A percentile compares a stretch with the other conserved stretches of the same genome.
phyloP scores from a whole-genome alignment of 805 yeast species.

The Danielia oregonensis region DNA sequence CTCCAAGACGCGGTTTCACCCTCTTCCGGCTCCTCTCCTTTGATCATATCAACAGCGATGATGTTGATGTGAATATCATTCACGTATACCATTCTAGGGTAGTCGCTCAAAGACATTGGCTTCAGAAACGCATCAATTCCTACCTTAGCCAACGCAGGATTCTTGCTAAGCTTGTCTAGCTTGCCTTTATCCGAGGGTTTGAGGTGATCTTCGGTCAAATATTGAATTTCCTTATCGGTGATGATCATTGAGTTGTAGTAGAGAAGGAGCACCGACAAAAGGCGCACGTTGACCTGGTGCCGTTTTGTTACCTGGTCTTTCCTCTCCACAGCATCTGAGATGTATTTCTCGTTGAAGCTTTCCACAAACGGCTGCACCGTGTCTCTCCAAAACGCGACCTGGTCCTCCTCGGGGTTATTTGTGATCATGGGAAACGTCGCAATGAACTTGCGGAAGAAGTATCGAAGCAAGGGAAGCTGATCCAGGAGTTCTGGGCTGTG shows the following conservation, averaged over 20 bases:
- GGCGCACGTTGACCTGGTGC: slow-evolving; percentile 54
- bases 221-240: slow-evolving; percentile 52
- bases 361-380: slow-evolving; percentile 82
- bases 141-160: slow-evolving; percentile 10
- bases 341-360: slow-evolving; percentile 65
- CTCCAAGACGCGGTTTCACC: slow-evolving; percentile 13
- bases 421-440: slow-evolving; percentile 74
- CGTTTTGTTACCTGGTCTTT: slow-evolving; percentile 64
- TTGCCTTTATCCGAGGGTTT: slow-evolving; percentile 36
- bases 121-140: slow-evolving; percentile 13
- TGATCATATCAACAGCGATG: slow-evolving; percentile 52
- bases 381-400: slow-evolving; percentile 63
- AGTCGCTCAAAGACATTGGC: slow-evolving; percentile 9
- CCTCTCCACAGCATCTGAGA: slow-evolving; percentile 72
- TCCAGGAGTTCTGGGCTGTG: slow-evolving; percentile 24
- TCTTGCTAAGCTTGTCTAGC: slow-evolving; percentile 27
- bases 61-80: slow-evolving; percentile 66
- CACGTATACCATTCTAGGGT: slow-evolving; percentile 29
- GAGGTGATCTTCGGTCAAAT: slow-evolving; percentile 32
- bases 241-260: slow-evolving; percentile 74
- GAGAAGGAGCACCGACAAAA: slow-evolving; percentile 61
- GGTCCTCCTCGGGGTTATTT: slow-evolving; percentile 43
- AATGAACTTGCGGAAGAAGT: slow-evolving; percentile 59
- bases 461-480: slow-evolving; percentile 65
- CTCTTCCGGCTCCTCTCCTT: slow-evolving; percentile 17